Conservation (phyloP, 192 early-diverging fungal genomes). For the Backusella circina region DNA sequence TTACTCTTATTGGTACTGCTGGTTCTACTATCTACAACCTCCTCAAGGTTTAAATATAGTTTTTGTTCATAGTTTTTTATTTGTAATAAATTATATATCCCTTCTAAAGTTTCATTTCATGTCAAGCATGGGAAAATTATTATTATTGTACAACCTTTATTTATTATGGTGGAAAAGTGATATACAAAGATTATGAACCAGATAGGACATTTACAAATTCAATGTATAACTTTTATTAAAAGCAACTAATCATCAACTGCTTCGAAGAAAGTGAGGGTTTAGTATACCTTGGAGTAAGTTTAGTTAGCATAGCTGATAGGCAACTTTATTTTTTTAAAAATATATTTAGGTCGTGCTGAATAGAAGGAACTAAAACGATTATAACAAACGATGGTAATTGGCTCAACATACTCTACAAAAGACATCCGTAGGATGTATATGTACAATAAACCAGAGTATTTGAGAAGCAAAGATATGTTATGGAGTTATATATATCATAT, state of each 20-base stretch:
- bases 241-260: not conserved
- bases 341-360: not conserved
- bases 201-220: not conserved
- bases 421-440: too few species aligned
- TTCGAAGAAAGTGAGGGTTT: not conserved
- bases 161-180: not conserved
- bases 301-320: not conserved
- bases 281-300: not conserved
- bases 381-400: too few species aligned
- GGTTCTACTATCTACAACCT: conserved; percentile 40
- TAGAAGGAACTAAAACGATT: too few species aligned
- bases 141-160: not conserved
- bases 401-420: too few species aligned
- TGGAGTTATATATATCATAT: too few species aligned
- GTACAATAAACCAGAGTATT: too few species aligned
- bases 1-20: conserved; percentile 45
- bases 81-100: not conserved
- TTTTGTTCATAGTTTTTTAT: not conserved
- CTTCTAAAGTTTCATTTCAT: not conserved
- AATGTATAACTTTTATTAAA: not conserved
- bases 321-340: not conserved
- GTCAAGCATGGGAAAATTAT: not conserved
- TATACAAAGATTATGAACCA: not conserved
- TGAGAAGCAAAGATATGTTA: too few species aligned
- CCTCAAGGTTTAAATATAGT: conserved; percentile 11